phyloP scores from a whole-genome alignment of 139 green algal species.

The Diplosphaera chodatii region DNA sequence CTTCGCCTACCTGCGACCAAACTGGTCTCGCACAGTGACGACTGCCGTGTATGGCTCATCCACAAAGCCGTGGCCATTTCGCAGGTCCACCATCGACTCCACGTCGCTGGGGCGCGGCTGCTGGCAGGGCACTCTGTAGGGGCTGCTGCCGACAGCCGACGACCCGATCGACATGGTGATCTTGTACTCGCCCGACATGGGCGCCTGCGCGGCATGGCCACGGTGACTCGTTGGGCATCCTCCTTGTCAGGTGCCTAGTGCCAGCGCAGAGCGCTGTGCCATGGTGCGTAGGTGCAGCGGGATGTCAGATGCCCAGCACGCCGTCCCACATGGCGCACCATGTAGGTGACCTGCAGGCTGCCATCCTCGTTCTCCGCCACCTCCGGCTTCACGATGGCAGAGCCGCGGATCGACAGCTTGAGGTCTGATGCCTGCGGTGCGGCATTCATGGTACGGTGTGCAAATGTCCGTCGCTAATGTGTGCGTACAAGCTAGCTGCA shows the following conservation, averaged over 20 bases:
- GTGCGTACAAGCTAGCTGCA: too few species aligned
- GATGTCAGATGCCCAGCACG: too few species aligned
- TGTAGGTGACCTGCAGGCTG: slow-evolving; percentile 13
- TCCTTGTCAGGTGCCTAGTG: too few species aligned
- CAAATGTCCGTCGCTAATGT: too few species aligned
- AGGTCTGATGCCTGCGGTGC: slow-evolving; percentile 19
- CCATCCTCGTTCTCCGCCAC: slow-evolving; percentile 16
- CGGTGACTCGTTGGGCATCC: too few species aligned
- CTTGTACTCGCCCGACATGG: slow-evolving; percentile 21
- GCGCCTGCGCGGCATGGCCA: slow-evolving; percentile 4
- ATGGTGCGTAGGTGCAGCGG: too few species aligned
- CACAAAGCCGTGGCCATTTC: slow-evolving; percentile 7
- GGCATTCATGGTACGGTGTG: too few species aligned
- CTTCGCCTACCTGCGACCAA: slow-evolving; percentile 10
- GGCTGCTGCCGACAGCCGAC: slow-evolving; percentile 6
- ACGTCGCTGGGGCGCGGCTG: slow-evolving; percentile 11
- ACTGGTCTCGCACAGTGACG: slow-evolving; percentile 12
- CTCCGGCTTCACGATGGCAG: slow-evolving; percentile 13
- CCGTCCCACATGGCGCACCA: not conserved
- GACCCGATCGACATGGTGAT: slow-evolving; percentile 9
- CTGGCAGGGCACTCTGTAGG: slow-evolving; percentile 16
- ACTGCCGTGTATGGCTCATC: slow-evolving; percentile 5
- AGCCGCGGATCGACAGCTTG: slow-evolving; percentile 14
- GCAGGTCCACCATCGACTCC: not conserved
- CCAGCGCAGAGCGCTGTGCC: too few species aligned